These are phyloP conservation scores for Boechera retrofracta DNA, from an alignment of 345 rosid species.

Conservation along the genomic window DNA sequence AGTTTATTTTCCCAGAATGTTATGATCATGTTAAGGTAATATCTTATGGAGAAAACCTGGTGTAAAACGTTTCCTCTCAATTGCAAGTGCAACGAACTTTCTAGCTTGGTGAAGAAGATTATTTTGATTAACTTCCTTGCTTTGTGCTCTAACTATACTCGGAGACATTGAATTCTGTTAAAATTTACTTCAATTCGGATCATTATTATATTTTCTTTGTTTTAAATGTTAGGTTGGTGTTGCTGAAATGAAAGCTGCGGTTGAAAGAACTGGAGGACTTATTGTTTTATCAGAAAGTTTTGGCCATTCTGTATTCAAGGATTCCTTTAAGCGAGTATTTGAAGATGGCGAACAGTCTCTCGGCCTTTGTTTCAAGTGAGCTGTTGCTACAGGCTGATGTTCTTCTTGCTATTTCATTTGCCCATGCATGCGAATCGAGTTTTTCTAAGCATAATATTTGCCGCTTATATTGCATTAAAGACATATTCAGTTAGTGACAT, in stretches of 20 bases:
- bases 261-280: conserved; percentile 97
- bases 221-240: conserved; percentile 75
- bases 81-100: conserved; percentile 24
- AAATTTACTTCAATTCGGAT: background rate
- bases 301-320: conserved; percentile 97
- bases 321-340: conserved; percentile 90
- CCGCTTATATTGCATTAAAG: conserved; percentile 29
- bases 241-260: conserved; percentile 98
- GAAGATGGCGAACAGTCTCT: conserved; percentile 94
- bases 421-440: conserved; percentile 15
- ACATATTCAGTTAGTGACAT: conserved; percentile 32
- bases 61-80: conserved; percentile 2
- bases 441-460: background rate
- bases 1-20: conserved; percentile 22
- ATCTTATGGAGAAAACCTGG: conserved; percentile 14
- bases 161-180: background rate
- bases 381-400: conserved; percentile 13
- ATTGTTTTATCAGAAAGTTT: conserved; percentile 98
- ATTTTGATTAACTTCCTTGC: conserved; percentile 1
- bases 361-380: conserved; percentile 96
- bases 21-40: conserved; percentile 17
- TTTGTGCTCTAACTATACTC: conserved; percentile 9
- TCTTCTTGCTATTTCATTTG: conserved; percentile 26
- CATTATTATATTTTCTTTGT: background rate
- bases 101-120: conserved; percentile 25